These are phyloP conservation scores for Nothophoma quercina DNA, from an alignment of 2,329 filamentous ascomycete species.

Conservation along the genomic window DNA sequence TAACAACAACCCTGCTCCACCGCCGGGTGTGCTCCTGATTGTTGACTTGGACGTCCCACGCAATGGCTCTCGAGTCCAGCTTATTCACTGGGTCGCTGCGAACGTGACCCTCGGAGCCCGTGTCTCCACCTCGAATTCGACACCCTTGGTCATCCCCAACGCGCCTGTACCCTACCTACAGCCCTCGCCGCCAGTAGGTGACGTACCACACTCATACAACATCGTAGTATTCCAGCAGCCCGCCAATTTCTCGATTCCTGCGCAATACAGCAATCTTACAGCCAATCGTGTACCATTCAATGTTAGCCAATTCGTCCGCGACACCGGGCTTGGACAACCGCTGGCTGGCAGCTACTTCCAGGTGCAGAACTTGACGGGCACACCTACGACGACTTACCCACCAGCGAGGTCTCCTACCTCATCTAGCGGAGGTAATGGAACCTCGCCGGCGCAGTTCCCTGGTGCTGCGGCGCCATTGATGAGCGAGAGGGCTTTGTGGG, in stretches of 20 bases:
- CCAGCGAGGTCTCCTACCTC: constrained; percentile 18
- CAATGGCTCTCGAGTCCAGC: constrained; percentile 37
- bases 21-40: constrained; percentile 33
- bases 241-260: constrained; percentile 32
- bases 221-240: constrained; percentile 38
- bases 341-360: constrained; percentile 51
- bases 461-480: constrained; percentile 21
- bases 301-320: constrained; percentile 43
- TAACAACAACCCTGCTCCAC: background rate
- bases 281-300: constrained; percentile 45
- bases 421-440: constrained; percentile 8
- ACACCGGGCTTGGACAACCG: constrained; percentile 36
- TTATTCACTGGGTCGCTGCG: constrained; percentile 43
- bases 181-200: constrained; percentile 38
- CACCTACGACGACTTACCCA: constrained; percentile 31
- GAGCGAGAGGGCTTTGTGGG: constrained; percentile 24
- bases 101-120: constrained; percentile 28
- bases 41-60: constrained; percentile 44
- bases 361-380: constrained; percentile 42
- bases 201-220: constrained; percentile 40
- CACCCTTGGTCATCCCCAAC: constrained; percentile 11
- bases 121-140: constrained; percentile 14
- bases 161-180: constrained; percentile 29
- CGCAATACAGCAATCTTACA: constrained; percentile 36
- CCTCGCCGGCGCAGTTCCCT: constrained; percentile 17